Percentiles rank a stretch among this genome's conserved stretches.
These are phyloP conservation scores for Entamoeba nuttalli DNA, from an alignment of 208 protist genomes.

Conservation along the genomic window DNA sequence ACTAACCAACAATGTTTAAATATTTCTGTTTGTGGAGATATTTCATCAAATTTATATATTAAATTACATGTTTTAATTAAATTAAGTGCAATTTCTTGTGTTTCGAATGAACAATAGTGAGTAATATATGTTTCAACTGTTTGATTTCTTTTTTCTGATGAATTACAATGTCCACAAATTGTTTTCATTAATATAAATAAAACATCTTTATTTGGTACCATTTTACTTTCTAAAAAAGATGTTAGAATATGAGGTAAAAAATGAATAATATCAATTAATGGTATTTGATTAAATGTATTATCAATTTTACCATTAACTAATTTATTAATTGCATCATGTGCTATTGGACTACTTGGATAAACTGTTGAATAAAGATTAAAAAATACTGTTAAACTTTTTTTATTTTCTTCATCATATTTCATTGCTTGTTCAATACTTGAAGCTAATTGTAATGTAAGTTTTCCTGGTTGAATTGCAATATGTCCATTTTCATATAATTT, in stretches of 20 bases:
- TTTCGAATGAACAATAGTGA: background rate
- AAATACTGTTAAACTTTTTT: background rate
- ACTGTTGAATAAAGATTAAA: background rate
- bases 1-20: background rate
- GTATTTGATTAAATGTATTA: background rate
- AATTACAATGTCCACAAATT: background rate
- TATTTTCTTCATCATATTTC: background rate
- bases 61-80: background rate
- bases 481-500: background rate
- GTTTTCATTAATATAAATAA: background rate
- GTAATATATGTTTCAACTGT: background rate
- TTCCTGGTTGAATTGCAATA: background rate
- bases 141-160: background rate
- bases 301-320: background rate
- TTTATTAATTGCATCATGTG: background rate
- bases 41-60: background rate
- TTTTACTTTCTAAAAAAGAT: background rate
- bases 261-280: background rate
- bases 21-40: background rate
- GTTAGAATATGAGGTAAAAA: background rate
- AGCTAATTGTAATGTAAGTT: background rate
- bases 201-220: background rate
- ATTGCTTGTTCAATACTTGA: background rate
- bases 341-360: background rate
- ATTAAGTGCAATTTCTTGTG: background rate